phyloP scores from a whole-genome alignment of 2,329 filamentous ascomycete species.

The Penicillium hordei region DNA sequence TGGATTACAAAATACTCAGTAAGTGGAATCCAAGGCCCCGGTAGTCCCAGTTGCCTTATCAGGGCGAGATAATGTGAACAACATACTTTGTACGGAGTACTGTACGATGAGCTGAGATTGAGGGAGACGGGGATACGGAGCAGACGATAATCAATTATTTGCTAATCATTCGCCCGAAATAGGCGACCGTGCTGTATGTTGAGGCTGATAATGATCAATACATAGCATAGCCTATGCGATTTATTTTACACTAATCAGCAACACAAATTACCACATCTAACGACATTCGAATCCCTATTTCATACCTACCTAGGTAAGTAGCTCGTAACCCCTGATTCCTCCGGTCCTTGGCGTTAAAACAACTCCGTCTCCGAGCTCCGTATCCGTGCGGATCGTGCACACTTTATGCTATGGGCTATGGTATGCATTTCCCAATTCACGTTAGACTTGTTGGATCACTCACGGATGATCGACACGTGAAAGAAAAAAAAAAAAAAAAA shows the following conservation, averaged over 20 bases:
- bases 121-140: neutral
- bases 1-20: no score
- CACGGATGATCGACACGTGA: constrained; percentile 4
- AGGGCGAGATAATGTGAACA: neutral
- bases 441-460: neutral
- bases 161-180: neutral
- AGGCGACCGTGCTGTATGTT: neutral
- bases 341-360: neutral
- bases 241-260: neutral
- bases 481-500: neutral
- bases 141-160: neutral
- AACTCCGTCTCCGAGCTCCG: neutral
- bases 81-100: neutral
- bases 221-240: neutral
- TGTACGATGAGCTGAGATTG: neutral
- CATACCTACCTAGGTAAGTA: neutral
- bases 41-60: neutral
- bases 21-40: neutral
- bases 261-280: neutral
- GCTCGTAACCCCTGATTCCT: neutral
- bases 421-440: neutral
- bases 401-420: neutral
- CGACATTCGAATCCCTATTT: neutral
- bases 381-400: neutral
- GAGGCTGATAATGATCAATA: neutral